Evolutionary conservation across 1,284 basidiomycete species (phyloP).

Genomic region (Melanopsichium pennsylvanicum): DNA sequence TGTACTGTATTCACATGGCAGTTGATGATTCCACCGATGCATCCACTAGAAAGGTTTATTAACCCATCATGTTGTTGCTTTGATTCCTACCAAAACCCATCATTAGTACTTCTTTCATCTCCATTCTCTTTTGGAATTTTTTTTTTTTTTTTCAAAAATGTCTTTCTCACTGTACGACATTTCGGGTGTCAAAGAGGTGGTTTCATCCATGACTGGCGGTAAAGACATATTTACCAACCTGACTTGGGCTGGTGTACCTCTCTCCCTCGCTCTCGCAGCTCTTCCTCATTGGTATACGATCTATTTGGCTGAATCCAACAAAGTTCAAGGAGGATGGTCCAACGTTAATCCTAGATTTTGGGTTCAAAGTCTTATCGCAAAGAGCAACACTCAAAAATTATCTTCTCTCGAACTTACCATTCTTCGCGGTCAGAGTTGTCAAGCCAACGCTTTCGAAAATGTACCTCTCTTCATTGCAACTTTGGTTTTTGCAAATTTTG

Average conservation of each 20-base stretch:
- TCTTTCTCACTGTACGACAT: conserved; percentile 1
- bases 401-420: conserved; percentile 40
- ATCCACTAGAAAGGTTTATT: too few relatives aligned
- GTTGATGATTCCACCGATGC: too few relatives aligned
- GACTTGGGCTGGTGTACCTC: conserved; percentile 23
- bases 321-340: conserved; percentile 54
- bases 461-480: conserved; percentile 28
- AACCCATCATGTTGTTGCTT: too few relatives aligned
- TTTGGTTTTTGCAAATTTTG: conserved; percentile 32
- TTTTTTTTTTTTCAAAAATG: too few relatives aligned
- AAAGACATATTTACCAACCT: conserved; percentile 36
- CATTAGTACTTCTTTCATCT: too few relatives aligned
- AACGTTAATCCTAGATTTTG: conserved; percentile 56
- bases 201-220: conserved; percentile 14
- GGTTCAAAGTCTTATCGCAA: conserved; percentile 39
- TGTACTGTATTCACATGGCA: too few relatives aligned
- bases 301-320: conserved; percentile 42
- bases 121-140: too few relatives aligned
- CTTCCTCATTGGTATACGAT: conserved; percentile 58
- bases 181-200: conserved; percentile 1
- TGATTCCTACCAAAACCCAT: too few relatives aligned
- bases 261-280: conserved; percentile 36
- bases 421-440: conserved; percentile 49
- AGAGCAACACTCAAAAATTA: conserved; percentile 31
- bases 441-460: conserved; percentile 44